Evolutionary conservation across 164 flowering plant genomes (phyloP).

Genomic region (Stephania japonica): DNA sequence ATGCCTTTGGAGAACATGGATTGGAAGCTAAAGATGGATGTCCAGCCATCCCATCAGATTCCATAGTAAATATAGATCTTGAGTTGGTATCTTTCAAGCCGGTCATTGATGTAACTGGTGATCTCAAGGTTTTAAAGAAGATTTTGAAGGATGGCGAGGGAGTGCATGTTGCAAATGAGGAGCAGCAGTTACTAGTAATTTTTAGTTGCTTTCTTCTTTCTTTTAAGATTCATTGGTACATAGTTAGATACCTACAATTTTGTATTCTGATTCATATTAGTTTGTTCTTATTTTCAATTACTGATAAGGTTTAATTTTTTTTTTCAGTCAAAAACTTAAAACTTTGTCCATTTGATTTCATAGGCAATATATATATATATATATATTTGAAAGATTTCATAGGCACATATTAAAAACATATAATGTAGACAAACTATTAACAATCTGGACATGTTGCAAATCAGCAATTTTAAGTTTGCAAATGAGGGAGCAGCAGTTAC

Average conservation of each 20-base stretch:
- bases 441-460: no score
- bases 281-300: no score
- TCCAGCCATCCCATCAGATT: slow-evolving; percentile 32
- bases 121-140: slow-evolving; percentile 38
- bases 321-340: no score
- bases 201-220: slow-evolving; percentile 35
- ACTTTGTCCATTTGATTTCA: no score
- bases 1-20: slow-evolving; percentile 51
- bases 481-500: slow-evolving; percentile 41
- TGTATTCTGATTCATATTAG: no score
- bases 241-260: no score
- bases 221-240: neutral
- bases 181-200: slow-evolving; percentile 36
- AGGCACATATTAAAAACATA: no score
- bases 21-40: slow-evolving; percentile 20
- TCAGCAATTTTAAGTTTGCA: no score
- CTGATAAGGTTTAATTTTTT: no score
- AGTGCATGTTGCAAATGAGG: slow-evolving; percentile 40
- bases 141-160: slow-evolving; percentile 36
- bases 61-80: slow-evolving; percentile 27
- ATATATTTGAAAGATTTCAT: no score
- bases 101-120: slow-evolving; percentile 35
- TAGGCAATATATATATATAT: no score
- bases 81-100: slow-evolving; percentile 48
- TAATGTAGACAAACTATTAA: no score